Evolutionary conservation across 129 eudicot genomes (phyloP), one percentile per base, ranked within the genome.

Genomic region (Pseudognaphalium luteoalbum): DNA sequence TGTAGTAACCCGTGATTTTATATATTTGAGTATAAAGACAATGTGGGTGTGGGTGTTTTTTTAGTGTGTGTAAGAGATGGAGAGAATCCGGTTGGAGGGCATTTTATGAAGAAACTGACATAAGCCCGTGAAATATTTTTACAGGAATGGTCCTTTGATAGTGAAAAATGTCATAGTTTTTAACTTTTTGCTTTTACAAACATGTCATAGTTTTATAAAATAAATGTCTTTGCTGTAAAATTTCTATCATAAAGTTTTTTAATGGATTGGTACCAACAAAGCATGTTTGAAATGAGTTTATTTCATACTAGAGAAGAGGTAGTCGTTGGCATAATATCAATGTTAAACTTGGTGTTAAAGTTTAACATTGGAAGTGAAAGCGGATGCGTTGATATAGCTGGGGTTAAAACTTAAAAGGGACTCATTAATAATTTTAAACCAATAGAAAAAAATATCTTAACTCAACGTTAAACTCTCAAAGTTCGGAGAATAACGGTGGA

Each of bases 1-100:
- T 80, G 52, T 81, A 85, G 87, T 69, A 71, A 29, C 87, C 89
- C 92, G 92, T 85, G 92, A 87, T 81, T 68, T 67, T 69, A 60
- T 47, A 64, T 19, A 64, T 19, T 69, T 41, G 64, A 19, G n/a
- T 73, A 75, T 82, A 56, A 37, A 22, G 77, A 62, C 73, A 70
- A 71, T 20, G 47, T 54, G 62, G 62, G 39, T 47, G 76, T 78
- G 32, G 75, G 63, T 41, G 63, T 81, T 51, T 21, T 59, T 73
- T 51, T 15, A 28, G 76, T 50, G 81, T 17, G 85, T 32, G 82
- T 21, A 70, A 71, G 69, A 66, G 76, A 69, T 69, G 64, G 70
- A 79, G 51, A 16, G 78, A 70, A 73, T 69, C 83, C 78, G 70
- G 71, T 75, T 52, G 84, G 84, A 33, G 52, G 83, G 12, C 64